Evolutionary conservation across 768 basidiomycete species (phyloP), one percentile per base, ranked within the genome.

Genomic region (Mycena indigotica): DNA sequence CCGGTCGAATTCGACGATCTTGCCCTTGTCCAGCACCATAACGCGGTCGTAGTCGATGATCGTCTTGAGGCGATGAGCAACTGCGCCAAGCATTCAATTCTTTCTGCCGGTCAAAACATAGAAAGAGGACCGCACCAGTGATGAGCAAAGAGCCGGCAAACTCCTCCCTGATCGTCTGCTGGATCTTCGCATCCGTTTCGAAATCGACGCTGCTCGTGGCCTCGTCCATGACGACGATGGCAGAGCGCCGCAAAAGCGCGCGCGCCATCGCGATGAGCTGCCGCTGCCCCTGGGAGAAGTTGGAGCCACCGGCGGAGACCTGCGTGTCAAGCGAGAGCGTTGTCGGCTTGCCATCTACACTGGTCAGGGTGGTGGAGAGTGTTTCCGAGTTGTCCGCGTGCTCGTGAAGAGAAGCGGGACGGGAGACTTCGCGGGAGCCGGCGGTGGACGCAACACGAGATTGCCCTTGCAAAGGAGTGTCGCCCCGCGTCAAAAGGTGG

Each of bases 241-340:
- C 73, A 67, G 85, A 89, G 5, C 82, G 80, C 17, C 89, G 77
- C 29, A 93, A 75, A 19, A 93, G 76, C 0, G 91, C 90, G 8
- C 89, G 81, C 0, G 91, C 91, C 86, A 93, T 87, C 1, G 90
- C 86, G 53, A 93, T 88, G 21, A 93, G 73, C 65, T 98, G 95
- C 5, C 93, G 70, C 68, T 97, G 94, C 16, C 95, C 95, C 56
- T 93, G 90, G 1, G 90, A 93, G 72, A 96, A 95, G 75, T 97
- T 96, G 35, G 84, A 78, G 0, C 94, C 94, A 0, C 93, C 92
- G 1, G 90, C 80, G 1, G 91, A 91, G 15, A 95, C 88, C 59
- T 88, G 84, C 0, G 89, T 90, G 19, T 90, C 84, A 4, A 96
- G 77, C 1, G 83, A 78, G 32, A 95, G 75, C 0, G 75, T 76